Conservation (phyloP, 371 early-diverging fungal species). For the Dichotomocladium elegans region DNA sequence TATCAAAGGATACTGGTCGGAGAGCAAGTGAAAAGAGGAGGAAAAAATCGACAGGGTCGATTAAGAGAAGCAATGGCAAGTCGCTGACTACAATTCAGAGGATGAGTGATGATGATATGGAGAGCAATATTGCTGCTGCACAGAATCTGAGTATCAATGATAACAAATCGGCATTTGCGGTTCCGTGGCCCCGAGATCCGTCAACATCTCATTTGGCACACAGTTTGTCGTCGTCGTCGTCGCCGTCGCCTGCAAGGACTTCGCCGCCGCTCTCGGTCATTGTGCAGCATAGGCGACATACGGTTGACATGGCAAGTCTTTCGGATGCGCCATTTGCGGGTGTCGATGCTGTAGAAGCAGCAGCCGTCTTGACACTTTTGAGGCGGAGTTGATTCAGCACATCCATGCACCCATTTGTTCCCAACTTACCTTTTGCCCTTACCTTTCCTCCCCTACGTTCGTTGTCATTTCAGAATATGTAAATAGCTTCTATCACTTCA, state of each 20-base stretch:
- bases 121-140: conserved; percentile 6
- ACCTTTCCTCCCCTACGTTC: neutral
- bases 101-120: conserved; percentile 11
- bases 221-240: conserved; percentile 5
- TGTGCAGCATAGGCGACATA: conserved; percentile 4
- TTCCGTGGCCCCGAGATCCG: conserved; percentile 1
- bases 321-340: conserved; percentile 14
- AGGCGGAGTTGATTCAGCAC: conserved; percentile 35
- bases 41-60: neutral
- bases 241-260: conserved; percentile 2
- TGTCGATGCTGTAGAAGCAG: conserved; percentile 43
- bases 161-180: neutral
- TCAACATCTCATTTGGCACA: neutral
- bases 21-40: neutral
- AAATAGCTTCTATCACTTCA: neutral
- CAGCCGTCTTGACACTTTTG: conserved; percentile 36
- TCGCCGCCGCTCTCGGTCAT: conserved; percentile 5
- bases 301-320: neutral
- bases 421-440: neutral
- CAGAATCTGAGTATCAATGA: conserved; percentile 6
- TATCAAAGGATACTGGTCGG: no score
- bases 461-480: neutral
- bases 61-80: neutral
- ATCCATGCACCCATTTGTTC: neutral
- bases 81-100: neutral